Conservation (phyloP, 768 basidiomycete species). For the Termitomyces sp. region DNA sequence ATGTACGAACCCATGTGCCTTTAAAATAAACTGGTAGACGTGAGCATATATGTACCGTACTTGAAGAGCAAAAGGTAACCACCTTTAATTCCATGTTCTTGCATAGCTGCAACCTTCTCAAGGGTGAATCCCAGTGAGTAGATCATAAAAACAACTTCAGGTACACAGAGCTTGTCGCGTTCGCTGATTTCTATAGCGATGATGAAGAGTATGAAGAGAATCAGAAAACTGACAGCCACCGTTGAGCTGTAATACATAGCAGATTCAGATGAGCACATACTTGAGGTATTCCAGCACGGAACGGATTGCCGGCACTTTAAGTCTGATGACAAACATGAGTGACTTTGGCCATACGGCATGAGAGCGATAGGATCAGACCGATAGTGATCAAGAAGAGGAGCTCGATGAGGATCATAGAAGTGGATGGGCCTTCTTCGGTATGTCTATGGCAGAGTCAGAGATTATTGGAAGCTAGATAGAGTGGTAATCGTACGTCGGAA, state of each 20-base stretch:
- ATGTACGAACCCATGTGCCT: constrained; percentile 66
- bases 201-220: constrained; percentile 76
- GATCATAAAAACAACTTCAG: constrained; percentile 75
- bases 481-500: constrained; percentile 61
- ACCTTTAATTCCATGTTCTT: constrained; percentile 93
- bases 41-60: background rate
- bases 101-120: constrained; percentile 92
- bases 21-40: constrained; percentile 64
- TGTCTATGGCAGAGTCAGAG: constrained; percentile 43
- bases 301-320: constrained; percentile 92
- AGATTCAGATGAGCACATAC: constrained; percentile 30
- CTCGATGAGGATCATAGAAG: constrained; percentile 92
- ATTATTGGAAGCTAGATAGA: background rate
- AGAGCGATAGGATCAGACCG: constrained; percentile 42
- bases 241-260: background rate
- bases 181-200: constrained; percentile 74
- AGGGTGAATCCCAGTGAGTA: constrained; percentile 81
- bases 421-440: constrained; percentile 91
- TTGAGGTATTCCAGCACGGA: constrained; percentile 87
- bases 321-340: constrained; percentile 33
- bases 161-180: constrained; percentile 50
- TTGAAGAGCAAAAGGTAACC: background rate
- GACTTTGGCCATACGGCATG: background rate
- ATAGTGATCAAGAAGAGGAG: constrained; percentile 93
- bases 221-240: constrained; percentile 54